Percentiles rank a stretch among this genome's conserved stretches.
phyloP scores from a whole-genome alignment of 1,284 basidiomycete genomes.

The Chondrostereum purpureum region DNA sequence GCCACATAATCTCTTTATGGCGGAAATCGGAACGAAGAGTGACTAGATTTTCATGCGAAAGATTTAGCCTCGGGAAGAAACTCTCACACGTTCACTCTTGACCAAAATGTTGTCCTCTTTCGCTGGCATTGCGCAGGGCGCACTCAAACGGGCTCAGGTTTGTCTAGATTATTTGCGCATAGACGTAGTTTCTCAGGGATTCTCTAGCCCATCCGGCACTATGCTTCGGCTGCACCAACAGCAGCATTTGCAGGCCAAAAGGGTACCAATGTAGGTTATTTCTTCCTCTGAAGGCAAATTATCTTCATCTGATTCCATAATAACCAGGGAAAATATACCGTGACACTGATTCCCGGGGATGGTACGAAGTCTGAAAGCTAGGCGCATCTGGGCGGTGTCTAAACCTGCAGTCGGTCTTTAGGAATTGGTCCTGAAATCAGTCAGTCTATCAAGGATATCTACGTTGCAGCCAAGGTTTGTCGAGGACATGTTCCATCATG shows the following conservation, averaged over 20 bases:
- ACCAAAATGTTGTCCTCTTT: slow-evolving; percentile 52
- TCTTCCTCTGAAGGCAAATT: background rate
- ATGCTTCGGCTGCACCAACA: slow-evolving; percentile 70
- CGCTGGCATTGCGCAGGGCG: slow-evolving; percentile 45
- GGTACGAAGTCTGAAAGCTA: slow-evolving; percentile 41
- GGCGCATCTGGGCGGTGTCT: slow-evolving; percentile 7
- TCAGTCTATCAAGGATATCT: slow-evolving; percentile 93
- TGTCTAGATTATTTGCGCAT: slow-evolving; percentile 10
- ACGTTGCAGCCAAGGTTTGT: slow-evolving; percentile 75
- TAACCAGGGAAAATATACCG: slow-evolving; percentile 89
- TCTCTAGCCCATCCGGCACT: slow-evolving; percentile 49
- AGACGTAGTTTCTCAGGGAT: slow-evolving; percentile 5
- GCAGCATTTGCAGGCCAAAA: slow-evolving; percentile 87
- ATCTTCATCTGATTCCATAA: slow-evolving; percentile 8
- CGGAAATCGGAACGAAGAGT: slow-evolving; percentile 7
- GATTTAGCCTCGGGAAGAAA: slow-evolving; percentile 8
- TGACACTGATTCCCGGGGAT: slow-evolving; percentile 89
- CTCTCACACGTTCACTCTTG: slow-evolving; percentile 14
- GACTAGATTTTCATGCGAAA: slow-evolving; percentile 5
- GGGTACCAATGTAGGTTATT: slow-evolving; percentile 65
- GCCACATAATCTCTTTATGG: slow-evolving; percentile 1
- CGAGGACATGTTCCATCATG: slow-evolving; percentile 5
- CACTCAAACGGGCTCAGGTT: slow-evolving; percentile 41
- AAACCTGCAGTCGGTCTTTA: slow-evolving; percentile 28
- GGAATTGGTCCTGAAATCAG: slow-evolving; percentile 99